A percentile compares a stretch with the other conserved stretches of the same genome.
phyloP scores from a whole-genome alignment of 1,139 yeast species.

The Blastobotrys raffinosifermentans region DNA sequence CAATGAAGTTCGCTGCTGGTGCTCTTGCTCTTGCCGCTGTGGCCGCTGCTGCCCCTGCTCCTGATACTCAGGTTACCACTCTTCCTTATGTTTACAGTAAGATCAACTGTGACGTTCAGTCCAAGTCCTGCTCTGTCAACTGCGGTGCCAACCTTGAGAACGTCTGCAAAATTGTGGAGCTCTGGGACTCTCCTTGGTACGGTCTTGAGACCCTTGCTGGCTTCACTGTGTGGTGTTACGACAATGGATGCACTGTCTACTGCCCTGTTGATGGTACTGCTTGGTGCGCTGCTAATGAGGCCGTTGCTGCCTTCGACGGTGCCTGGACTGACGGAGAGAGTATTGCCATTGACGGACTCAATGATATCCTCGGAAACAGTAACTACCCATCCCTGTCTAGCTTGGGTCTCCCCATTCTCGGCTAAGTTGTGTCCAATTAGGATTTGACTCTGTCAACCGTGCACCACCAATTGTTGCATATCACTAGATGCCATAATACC shows the following conservation, averaged over 20 bases:
- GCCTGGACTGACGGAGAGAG: slow-evolving; percentile 13
- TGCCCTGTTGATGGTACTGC: slow-evolving; percentile 12
- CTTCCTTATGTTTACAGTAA: too few species aligned
- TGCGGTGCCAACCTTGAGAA: slow-evolving; percentile 11
- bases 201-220: slow-evolving; percentile 15
- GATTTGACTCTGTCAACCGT: too few species aligned
- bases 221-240: slow-evolving; percentile 8
- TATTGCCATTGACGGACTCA: slow-evolving; percentile 10
- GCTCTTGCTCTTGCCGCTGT: slow-evolving; percentile 2
- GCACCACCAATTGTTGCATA: too few species aligned
- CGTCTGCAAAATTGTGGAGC: slow-evolving; percentile 12
- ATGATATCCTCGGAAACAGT: slow-evolving; percentile 3
- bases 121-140: slow-evolving; percentile 10
- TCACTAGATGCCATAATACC: too few species aligned
- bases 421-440: too few species aligned
- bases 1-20: slow-evolving; percentile 2
- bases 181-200: slow-evolving; percentile 13
- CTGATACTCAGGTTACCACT: not conserved
- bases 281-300: slow-evolving; percentile 11
- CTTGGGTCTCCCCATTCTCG: too few species aligned
- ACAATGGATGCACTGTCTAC: slow-evolving; percentile 11
- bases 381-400: too few species aligned
- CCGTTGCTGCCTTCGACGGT: slow-evolving; percentile 12
- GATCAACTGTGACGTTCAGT: slow-evolving; percentile 11
- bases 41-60: slow-evolving; percentile 1